A percentile compares a stretch with the other conserved stretches of the same genome.
Evolutionary conservation across 176 grass and related monocot species (phyloP).

Genomic region (Lolium multiflorum): DNA sequence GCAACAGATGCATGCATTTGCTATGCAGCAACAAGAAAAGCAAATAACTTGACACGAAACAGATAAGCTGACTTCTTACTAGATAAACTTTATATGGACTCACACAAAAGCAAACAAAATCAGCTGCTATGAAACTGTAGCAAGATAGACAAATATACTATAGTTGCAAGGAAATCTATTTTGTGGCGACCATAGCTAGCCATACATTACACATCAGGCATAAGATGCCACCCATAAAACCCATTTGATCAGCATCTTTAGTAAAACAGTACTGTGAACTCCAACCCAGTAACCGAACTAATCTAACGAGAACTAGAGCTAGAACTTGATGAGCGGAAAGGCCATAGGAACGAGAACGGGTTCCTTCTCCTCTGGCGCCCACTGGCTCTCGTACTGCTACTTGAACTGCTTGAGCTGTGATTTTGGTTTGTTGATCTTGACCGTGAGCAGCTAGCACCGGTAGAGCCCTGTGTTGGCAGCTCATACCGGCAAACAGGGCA

Average conservation of each 20-base stretch:
- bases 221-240: slow-evolving; percentile 37
- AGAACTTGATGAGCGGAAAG: slow-evolving; percentile 82
- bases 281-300: slow-evolving; percentile 41
- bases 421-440: slow-evolving; percentile 63
- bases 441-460: slow-evolving; percentile 52
- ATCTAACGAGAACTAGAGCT: slow-evolving; percentile 67
- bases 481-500: slow-evolving; percentile 89
- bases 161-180: slow-evolving; percentile 42
- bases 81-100: neutral
- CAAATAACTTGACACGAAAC: neutral
- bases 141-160: slow-evolving; percentile 46
- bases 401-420: slow-evolving; percentile 63
- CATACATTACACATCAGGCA: slow-evolving; percentile 45
- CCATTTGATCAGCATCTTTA: slow-evolving; percentile 41
- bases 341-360: slow-evolving; percentile 77
- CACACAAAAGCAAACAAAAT: slow-evolving; percentile 39
- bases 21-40: neutral
- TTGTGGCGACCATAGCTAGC: slow-evolving; percentile 37
- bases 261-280: slow-evolving; percentile 45
- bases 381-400: slow-evolving; percentile 53
- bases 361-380: slow-evolving; percentile 70
- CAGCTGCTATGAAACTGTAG: slow-evolving; percentile 15
- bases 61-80: neutral
- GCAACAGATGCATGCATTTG: neutral
- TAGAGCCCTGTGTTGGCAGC: slow-evolving; percentile 66